Evolutionary conservation across 2,329 filamentous ascomycete genomes (phyloP).

Genomic region (Fusarium protoensiforme): DNA sequence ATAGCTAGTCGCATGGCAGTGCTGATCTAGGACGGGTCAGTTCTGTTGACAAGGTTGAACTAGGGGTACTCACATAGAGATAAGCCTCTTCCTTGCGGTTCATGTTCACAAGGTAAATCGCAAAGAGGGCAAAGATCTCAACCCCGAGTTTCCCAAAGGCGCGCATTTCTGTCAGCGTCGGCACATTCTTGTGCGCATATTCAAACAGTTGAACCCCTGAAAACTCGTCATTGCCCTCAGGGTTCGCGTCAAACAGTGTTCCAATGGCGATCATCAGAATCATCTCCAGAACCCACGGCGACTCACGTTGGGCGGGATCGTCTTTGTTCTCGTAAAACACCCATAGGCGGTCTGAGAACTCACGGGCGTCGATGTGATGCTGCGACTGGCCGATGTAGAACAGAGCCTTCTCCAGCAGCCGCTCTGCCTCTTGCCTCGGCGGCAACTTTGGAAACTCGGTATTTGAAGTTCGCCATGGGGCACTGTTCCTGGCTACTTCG

Average conservation of each 20-base stretch:
- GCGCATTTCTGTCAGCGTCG: constrained; percentile 40
- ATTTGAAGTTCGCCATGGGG: constrained; percentile 37
- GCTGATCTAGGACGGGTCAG: constrained; percentile 37
- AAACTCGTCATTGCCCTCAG: constrained; percentile 40
- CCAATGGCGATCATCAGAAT: constrained; percentile 42
- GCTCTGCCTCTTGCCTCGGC: constrained; percentile 35
- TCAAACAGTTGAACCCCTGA: constrained; percentile 37
- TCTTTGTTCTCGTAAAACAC: constrained; percentile 39
- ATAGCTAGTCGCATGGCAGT: constrained; percentile 43
- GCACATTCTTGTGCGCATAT: constrained; percentile 42
- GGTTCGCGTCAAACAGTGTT: constrained; percentile 38
- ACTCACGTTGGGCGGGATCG: constrained; percentile 34
- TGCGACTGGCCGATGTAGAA: constrained; percentile 43
- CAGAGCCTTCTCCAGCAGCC: constrained; percentile 35
- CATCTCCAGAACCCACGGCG: constrained; percentile 42
- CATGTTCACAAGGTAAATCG: constrained; percentile 39
- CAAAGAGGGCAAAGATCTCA: constrained; percentile 42
- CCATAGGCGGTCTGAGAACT: constrained; percentile 43
- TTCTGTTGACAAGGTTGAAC: fast-evolving
- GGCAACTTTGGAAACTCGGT: constrained; percentile 38
- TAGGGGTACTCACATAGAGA: constrained; percentile 30
- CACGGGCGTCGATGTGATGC: constrained; percentile 41
- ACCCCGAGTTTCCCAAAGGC: constrained; percentile 43
- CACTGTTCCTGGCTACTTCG: constrained; percentile 19
- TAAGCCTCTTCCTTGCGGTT: constrained; percentile 43